Evolutionary conservation across 345 rosid species (phyloP).

Genomic region (Dipteronia dyeriana): DNA sequence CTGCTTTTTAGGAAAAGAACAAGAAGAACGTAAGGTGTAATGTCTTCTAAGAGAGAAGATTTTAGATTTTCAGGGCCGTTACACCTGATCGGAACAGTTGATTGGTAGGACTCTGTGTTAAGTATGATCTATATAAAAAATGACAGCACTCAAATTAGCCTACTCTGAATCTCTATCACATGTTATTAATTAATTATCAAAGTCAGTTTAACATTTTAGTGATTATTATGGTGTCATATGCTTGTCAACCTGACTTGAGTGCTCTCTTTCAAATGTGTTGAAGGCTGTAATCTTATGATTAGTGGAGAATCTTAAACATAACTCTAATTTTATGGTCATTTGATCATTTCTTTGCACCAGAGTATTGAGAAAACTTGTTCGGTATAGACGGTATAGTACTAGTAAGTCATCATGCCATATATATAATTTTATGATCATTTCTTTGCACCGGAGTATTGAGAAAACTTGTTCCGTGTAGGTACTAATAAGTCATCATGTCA

Average conservation of each 20-base stretch:
- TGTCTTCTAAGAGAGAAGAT: conserved; percentile 68
- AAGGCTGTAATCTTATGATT: neutral
- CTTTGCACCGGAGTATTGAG: neutral
- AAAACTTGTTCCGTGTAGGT: neutral
- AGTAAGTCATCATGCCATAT: neutral
- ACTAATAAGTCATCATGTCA: neutral
- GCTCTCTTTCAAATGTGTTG: neutral
- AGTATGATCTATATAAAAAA: neutral
- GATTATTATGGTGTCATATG: neutral
- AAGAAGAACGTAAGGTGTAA: conserved; percentile 15
- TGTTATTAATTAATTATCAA: neutral
- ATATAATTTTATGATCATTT: neutral
- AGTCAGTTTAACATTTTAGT: neutral
- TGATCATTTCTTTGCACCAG: neutral
- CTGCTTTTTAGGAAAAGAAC: neutral
- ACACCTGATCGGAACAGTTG: conserved; percentile 56
- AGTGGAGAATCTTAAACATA: neutral
- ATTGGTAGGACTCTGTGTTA: conserved; percentile 48
- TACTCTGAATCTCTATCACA: neutral
- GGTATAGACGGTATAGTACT: neutral
- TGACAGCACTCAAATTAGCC: neutral
- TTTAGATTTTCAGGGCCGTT: conserved; percentile 71
- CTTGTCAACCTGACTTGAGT: neutral
- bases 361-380: neutral
- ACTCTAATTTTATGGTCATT: neutral